phyloP scores from a whole-genome alignment of 148 eudicot species.

The Chenopodium berlandieri region DNA sequence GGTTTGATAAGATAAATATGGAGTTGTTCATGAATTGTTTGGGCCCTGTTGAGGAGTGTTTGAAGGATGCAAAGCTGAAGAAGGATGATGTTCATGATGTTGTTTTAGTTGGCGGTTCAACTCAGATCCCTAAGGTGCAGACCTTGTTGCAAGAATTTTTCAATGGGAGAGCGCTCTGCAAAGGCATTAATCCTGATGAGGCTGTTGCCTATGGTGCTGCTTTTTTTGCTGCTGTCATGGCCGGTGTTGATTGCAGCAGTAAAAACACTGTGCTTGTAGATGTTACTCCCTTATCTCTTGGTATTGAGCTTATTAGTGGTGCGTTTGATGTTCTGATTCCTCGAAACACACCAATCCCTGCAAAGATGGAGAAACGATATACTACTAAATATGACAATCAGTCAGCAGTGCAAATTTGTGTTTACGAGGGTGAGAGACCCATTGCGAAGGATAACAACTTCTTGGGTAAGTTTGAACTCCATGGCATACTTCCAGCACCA shows the following conservation, averaged over 20 bases:
- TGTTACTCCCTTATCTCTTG: constrained; percentile 20
- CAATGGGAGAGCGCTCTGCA: not conserved
- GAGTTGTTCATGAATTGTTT: constrained; percentile 10
- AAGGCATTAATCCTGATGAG: constrained; percentile 16
- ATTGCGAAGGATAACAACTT: constrained; percentile 20
- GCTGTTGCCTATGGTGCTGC: constrained; percentile 23
- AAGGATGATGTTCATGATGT: constrained; percentile 14
- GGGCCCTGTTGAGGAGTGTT: not conserved
- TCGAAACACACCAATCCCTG: constrained; percentile 9
- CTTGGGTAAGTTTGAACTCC: not conserved
- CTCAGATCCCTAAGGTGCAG: constrained; percentile 13
- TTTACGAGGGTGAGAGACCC: constrained; percentile 23
- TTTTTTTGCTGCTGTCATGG: constrained; percentile 7
- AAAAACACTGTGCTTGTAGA: not conserved
- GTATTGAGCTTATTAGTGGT: not conserved
- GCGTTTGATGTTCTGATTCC: constrained; percentile 1
- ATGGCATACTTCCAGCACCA: constrained; percentile 9
- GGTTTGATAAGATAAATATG: constrained; percentile 4
- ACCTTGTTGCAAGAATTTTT: constrained; percentile 2
- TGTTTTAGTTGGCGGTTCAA: constrained; percentile 18
- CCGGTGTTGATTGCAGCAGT: not conserved
- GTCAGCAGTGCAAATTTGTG: fast-evolving
- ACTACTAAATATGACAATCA: not conserved
- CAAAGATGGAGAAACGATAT: not conserved
- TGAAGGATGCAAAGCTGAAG: constrained; percentile 1